phyloP scores from a whole-genome alignment of 345 rosid species.

The Moringa oleifera region DNA sequence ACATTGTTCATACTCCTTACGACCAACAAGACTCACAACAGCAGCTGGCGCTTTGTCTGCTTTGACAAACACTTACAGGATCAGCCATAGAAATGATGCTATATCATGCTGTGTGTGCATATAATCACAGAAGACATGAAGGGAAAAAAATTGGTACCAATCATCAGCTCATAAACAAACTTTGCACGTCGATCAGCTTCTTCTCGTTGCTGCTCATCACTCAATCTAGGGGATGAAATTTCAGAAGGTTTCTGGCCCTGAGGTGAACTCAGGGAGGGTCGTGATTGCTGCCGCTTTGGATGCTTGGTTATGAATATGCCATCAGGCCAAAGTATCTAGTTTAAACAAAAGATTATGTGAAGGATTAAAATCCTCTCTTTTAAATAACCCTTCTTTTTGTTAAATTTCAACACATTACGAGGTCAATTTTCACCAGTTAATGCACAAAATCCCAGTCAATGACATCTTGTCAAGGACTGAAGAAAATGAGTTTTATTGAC shows the following conservation, averaged over 20 bases:
- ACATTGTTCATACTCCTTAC: conserved; percentile 87
- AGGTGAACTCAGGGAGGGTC: conserved; percentile 31
- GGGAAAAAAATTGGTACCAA: conserved; percentile 45
- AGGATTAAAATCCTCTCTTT: no score
- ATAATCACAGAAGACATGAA: not conserved
- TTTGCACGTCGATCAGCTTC: conserved; percentile 85
- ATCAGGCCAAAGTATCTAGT: conserved; percentile 98
- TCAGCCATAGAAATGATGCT: not conserved
- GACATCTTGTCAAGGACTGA: not conserved
- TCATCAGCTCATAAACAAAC: conserved; percentile 85
- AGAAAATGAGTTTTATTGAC: no score
- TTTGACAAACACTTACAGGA: conserved; percentile 2
- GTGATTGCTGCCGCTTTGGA: conserved; percentile 60
- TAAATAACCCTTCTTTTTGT: no score
- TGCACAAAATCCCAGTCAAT: not conserved
- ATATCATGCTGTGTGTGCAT: conserved; percentile 1
- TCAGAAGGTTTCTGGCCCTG: conserved; percentile 23
- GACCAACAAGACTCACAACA: conserved; percentile 79
- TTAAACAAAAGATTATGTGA: not conserved
- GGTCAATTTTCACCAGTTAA: not conserved
- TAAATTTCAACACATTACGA: not conserved
- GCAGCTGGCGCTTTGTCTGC: conserved; percentile 89
- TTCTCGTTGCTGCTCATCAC: conserved; percentile 53
- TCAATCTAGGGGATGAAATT: conserved; percentile 38
- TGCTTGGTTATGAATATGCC: conserved; percentile 93